Percentiles rank a stretch among this genome's conserved stretches.
phyloP scores from a whole-genome alignment of 768 basidiomycete species.

The Mycena vitilis region DNA sequence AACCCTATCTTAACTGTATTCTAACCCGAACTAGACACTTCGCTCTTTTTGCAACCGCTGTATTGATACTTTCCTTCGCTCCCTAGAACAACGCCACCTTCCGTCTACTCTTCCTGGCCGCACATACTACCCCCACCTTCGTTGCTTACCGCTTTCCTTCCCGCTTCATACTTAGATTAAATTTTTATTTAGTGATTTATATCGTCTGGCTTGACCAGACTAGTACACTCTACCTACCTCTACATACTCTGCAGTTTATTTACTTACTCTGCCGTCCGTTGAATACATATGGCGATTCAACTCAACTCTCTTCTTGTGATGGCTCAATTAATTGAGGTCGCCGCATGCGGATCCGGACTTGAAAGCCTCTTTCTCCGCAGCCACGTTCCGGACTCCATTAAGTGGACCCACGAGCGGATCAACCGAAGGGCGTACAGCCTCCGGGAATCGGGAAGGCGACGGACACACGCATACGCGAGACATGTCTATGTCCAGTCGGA shows the following conservation, averaged over 20 bases:
- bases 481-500: background rate
- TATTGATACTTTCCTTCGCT: slow-evolving; percentile 15
- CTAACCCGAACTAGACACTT: slow-evolving; percentile 25
- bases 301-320: too few species aligned
- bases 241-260: too few species aligned
- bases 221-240: slow-evolving; percentile 16
- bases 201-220: slow-evolving; percentile 9
- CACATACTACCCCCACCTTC: slow-evolving; percentile 32
- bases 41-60: slow-evolving; percentile 21
- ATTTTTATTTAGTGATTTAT: slow-evolving; percentile 32
- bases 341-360: slow-evolving; percentile 24
- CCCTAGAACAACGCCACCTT: slow-evolving; percentile 16
- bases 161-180: slow-evolving; percentile 20
- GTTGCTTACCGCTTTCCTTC: background rate
- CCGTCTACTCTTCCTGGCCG: slow-evolving; percentile 14
- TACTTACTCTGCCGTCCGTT: slow-evolving; percentile 1
- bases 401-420: background rate
- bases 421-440: slow-evolving; percentile 13
- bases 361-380: slow-evolving; percentile 9
- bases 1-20: slow-evolving; percentile 28
- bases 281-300: slow-evolving; percentile 29
- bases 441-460: slow-evolving; percentile 7
- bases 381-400: background rate
- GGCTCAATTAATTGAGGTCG: too few species aligned
- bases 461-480: background rate